A percentile compares a stretch with the other conserved stretches of the same genome.
phyloP scores from a whole-genome alignment of 257 asterid species.

The Pogostemon cablin region DNA sequence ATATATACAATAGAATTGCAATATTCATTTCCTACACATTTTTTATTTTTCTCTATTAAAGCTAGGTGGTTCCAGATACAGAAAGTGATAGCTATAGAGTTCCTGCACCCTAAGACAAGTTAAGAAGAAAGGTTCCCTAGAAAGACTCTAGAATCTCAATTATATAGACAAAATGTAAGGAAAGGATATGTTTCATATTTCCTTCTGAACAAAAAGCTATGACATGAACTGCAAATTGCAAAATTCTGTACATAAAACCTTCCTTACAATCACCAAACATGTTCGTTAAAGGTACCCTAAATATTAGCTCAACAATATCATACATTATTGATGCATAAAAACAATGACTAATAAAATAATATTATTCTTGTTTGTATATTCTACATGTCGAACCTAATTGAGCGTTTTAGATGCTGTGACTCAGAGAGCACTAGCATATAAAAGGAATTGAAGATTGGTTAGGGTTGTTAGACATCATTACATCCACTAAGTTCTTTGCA shows the following conservation, averaged over 20 bases:
- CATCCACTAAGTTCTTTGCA: conserved; percentile 10
- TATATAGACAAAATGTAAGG: conserved; percentile 1
- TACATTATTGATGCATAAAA: background rate
- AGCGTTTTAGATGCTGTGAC: background rate
- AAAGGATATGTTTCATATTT: background rate
- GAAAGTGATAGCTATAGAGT: background rate
- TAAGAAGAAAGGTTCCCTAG: background rate
- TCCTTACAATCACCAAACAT: background rate
- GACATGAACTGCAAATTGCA: background rate
- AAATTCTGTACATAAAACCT: background rate
- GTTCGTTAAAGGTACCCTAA: background rate
- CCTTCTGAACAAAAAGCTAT: background rate
- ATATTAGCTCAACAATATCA: background rate
- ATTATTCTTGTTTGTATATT: background rate
- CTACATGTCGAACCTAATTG: background rate
- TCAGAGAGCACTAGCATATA: background rate
- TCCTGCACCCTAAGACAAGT: background rate
- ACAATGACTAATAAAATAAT: too few relatives aligned
- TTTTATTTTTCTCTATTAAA: background rate
- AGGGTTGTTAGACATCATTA: background rate
- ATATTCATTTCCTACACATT: background rate
- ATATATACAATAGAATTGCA: background rate
- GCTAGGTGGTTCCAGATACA: background rate
- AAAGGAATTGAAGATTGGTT: background rate
- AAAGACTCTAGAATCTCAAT: conserved; percentile 14